Evolutionary conservation across 768 basidiomycete species (phyloP), one percentile per base, ranked within the genome.

Genomic region (Cantharellus cinnabarinus): DNA sequence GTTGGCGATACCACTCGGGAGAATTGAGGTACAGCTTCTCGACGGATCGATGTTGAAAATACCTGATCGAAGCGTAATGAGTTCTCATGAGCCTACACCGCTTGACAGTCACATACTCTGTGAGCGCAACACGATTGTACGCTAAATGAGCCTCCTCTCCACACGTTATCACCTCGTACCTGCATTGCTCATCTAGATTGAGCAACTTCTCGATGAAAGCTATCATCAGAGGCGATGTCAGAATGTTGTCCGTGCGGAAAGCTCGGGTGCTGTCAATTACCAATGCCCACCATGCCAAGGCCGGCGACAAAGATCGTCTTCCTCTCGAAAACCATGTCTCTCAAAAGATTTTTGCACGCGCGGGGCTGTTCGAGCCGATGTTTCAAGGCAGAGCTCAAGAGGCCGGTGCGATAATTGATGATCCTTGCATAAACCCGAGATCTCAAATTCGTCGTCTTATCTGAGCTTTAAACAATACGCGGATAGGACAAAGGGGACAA

Each of bases 221-320:
- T 48, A 48, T 10, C 44, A 29, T 10, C 10, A 10, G 44, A 10
- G 10, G 44, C 44, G 10, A 48, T 29, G 10, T 48, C 10, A 48
- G 44, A 48, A 48, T 29, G 20, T 29, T 29, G 20, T 29, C 20
- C 20, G 20, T 29, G 20, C 20, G 20, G 20, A 29, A 29, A 29
- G 20, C 20, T 29, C 2, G n/a, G 39, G 14, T 2, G 20, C 44
- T 15, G 14, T 38, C 41, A 60, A 69, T 58, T 48, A 77, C 76
- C 77, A 48, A 77, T 79, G 34, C 78, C 79, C 53, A 80, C 78
- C 79, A 81, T 80, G 15, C 79, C 79, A 14, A 80, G 68, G 0
- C 79, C 79, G 52, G 76, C 78, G 64, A 71, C 69, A 54, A 70
- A 68, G 54, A 74, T 63, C 2, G 69, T 70, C 63, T 70, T 68